These are phyloP conservation scores for Porpolomopsis calyptriformis DNA, from an alignment of 768 basidiomycete genomes.

Conservation along the genomic window DNA sequence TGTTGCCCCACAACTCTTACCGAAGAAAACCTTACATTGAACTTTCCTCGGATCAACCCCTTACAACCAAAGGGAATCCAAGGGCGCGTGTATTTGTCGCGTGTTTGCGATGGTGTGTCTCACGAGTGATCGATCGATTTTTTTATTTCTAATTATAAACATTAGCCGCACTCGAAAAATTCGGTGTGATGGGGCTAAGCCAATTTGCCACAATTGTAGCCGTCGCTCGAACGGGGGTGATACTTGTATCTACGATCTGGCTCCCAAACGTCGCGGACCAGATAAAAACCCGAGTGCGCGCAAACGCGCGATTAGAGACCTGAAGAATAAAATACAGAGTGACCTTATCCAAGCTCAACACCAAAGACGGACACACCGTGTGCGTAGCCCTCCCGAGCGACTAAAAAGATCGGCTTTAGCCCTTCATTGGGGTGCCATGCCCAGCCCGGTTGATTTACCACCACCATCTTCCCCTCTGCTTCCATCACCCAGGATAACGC, in stretches of 20 bases:
- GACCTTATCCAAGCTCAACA: conserved; percentile 24
- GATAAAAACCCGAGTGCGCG: conserved; percentile 74
- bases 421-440: neutral
- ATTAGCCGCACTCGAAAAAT: conserved; percentile 67
- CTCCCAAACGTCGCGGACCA: conserved; percentile 72
- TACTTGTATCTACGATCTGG: conserved; percentile 56
- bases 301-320: conserved; percentile 43
- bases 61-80: conserved; percentile 72
- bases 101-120: conserved; percentile 69
- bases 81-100: conserved; percentile 70
- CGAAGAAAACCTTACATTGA: conserved; percentile 52
- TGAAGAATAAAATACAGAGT: conserved; percentile 25
- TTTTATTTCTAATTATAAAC: conserved; percentile 6
- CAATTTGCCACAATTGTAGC: conserved; percentile 62
- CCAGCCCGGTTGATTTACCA: no score
- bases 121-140: conserved; percentile 13
- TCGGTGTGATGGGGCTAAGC: conserved; percentile 74
- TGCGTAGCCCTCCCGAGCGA: neutral
- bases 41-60: conserved; percentile 66
- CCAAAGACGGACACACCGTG: conserved; percentile 20
- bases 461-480: no score
- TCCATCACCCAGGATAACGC: no score
- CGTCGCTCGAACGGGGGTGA: conserved; percentile 35
- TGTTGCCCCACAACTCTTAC: conserved; percentile 31
- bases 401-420: conserved; percentile 3